phyloP scores from a whole-genome alignment of 192 early-diverging fungal genomes.

The Podila minutissima region DNA sequence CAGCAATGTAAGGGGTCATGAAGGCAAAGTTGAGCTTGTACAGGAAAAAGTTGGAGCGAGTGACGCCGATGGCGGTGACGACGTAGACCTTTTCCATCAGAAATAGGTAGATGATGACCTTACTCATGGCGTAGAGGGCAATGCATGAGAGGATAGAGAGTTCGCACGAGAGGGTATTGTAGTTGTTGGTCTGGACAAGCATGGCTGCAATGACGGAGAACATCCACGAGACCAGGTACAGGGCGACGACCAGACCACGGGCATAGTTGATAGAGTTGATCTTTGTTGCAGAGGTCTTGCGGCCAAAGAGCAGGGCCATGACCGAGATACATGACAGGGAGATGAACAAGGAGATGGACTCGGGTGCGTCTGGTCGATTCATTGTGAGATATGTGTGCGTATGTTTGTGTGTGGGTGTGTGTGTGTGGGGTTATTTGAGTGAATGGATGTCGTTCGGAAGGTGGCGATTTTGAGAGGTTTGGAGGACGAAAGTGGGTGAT shows the following conservation, averaged over 20 bases:
- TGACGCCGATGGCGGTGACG: constrained; percentile 4
- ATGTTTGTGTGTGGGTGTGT: background rate
- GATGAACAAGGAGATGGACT: constrained; percentile 11
- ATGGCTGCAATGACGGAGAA: constrained; percentile 45
- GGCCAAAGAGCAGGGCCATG: constrained; percentile 43
- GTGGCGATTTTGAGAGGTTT: no score
- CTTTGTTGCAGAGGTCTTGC: constrained; percentile 42
- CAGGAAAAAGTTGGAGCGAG: constrained; percentile 7
- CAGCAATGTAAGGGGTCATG: background rate
- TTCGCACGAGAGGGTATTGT: constrained; percentile 41
- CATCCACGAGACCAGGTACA: constrained; percentile 41
- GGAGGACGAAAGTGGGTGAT: no score
- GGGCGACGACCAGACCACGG: constrained; percentile 20
- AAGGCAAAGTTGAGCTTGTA: constrained; percentile 2
- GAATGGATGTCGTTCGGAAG: background rate
- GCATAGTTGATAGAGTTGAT: constrained; percentile 41
- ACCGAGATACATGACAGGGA: constrained; percentile 44
- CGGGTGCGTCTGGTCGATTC: background rate
- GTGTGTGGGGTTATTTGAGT: background rate
- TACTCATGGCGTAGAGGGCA: constrained; percentile 32
- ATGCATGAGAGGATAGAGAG: constrained; percentile 29
- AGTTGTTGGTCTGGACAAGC: constrained; percentile 52
- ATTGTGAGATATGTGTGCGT: background rate
- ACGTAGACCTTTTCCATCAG: constrained; percentile 51
- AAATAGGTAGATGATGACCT: constrained; percentile 48